These are phyloP conservation scores for Gamarada debralockiae DNA, from an alignment of 495 filamentous ascomycete species.

Conservation along the genomic window DNA sequence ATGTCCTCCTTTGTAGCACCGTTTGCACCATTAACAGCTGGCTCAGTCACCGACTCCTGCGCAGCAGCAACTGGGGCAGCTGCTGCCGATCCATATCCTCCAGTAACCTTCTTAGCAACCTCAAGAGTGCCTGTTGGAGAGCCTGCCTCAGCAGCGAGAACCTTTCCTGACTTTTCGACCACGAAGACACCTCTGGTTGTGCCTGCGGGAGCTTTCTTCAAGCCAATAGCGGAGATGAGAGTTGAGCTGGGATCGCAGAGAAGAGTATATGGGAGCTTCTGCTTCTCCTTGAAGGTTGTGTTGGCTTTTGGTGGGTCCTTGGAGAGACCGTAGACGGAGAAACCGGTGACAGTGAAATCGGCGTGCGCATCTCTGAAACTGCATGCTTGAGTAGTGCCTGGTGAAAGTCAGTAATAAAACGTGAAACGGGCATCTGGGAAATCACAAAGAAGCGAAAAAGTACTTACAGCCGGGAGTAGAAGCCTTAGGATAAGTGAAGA, in stretches of 20 bases:
- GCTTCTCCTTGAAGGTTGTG: slow-evolving; percentile 83
- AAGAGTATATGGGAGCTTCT: slow-evolving; percentile 82
- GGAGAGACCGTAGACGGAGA: slow-evolving; percentile 85
- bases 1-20: slow-evolving; percentile 22
- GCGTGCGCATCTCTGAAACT: slow-evolving; percentile 81
- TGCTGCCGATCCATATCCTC: slow-evolving; percentile 31
- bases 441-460: background rate
- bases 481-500: slow-evolving; percentile 96
- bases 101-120: slow-evolving; percentile 28
- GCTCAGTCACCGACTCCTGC: background rate
- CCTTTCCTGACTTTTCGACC: slow-evolving; percentile 70
- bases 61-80: background rate
- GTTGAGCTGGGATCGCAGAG: slow-evolving; percentile 74
- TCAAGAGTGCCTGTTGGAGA: slow-evolving; percentile 56
- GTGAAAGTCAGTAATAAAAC: slow-evolving; percentile 7
- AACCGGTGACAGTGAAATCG: slow-evolving; percentile 73
- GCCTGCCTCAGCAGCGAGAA: slow-evolving; percentile 55
- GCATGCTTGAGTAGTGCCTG: slow-evolving; percentile 91
- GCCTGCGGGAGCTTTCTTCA: slow-evolving; percentile 74
- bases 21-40: slow-evolving; percentile 10
- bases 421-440: background rate
- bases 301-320: slow-evolving; percentile 85
- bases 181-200: slow-evolving; percentile 84
- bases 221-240: slow-evolving; percentile 69
- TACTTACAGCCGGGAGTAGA: slow-evolving; percentile 66